phyloP scores from a whole-genome alignment of 2,329 filamentous ascomycete genomes.

The Bipolaris sorokiniana region DNA sequence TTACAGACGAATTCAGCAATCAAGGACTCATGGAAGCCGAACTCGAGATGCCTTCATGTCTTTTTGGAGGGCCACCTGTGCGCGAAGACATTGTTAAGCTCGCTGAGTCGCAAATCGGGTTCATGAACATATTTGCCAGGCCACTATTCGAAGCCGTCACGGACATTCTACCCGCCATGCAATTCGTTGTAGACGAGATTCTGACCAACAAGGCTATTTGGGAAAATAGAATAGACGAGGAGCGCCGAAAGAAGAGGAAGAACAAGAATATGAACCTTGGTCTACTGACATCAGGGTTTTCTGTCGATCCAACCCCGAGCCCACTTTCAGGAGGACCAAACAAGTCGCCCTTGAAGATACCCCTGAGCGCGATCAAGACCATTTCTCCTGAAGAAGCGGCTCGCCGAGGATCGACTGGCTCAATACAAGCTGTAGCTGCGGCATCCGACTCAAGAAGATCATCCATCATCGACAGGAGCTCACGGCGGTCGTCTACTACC shows the following conservation, averaged over 20 bases:
- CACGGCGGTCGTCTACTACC: constrained; percentile 40
- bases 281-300: constrained; percentile 28
- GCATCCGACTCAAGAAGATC: constrained; percentile 38
- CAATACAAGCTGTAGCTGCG: constrained; percentile 23
- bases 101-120: constrained; percentile 86
- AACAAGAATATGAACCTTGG: constrained; percentile 34
- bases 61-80: constrained; percentile 79
- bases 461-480: constrained; percentile 35
- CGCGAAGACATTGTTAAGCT: constrained; percentile 83
- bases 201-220: constrained; percentile 77
- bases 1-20: constrained; percentile 94
- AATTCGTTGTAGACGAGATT: constrained; percentile 83
- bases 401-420: constrained; percentile 40
- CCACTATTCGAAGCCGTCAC: constrained; percentile 89
- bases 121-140: constrained; percentile 95
- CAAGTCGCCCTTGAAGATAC: constrained; percentile 16
- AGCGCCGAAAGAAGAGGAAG: constrained; percentile 60
- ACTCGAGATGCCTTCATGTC: constrained; percentile 82
- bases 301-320: constrained; percentile 42
- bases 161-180: constrained; percentile 83
- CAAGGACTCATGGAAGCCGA: constrained; percentile 92
- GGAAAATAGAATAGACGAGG: constrained; percentile 69
- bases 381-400: constrained; percentile 23
- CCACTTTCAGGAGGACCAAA: constrained; percentile 39
- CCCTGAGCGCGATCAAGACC: constrained; percentile 17